A percentile compares a stretch with the other conserved stretches of the same genome.
phyloP scores from a whole-genome alignment of 805 yeast genomes.

The Clavispora vitiphila region DNA sequence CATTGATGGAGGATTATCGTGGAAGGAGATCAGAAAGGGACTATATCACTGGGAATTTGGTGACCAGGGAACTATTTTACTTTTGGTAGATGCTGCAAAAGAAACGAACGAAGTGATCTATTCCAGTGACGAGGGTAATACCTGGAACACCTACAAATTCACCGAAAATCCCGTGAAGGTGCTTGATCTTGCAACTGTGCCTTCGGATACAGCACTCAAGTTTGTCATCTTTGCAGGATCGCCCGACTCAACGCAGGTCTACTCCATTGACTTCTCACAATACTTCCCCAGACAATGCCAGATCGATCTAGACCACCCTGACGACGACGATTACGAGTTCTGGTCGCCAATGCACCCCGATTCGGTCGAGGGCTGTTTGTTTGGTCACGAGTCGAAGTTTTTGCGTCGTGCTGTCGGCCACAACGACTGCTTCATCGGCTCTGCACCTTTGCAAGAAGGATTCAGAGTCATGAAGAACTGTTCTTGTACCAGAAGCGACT shows the following conservation, averaged over 20 bases:
- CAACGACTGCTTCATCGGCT: conserved; percentile 65
- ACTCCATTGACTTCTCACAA: conserved; percentile 39
- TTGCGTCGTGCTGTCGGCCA: conserved; percentile 41
- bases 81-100: conserved; percentile 57
- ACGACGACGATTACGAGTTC: conserved; percentile 36
- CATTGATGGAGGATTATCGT: conserved; percentile 85
- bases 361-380: conserved; percentile 34
- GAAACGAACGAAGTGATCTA: conserved; percentile 56
- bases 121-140: conserved; percentile 74
- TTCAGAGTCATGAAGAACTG: conserved; percentile 61
- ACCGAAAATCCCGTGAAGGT: conserved; percentile 51
- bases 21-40: conserved; percentile 77
- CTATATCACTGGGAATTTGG: conserved; percentile 92
- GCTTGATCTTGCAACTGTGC: conserved; percentile 80
- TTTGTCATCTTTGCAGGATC: conserved; percentile 58
- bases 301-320: conserved; percentile 38
- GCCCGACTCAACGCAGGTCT: conserved; percentile 32
- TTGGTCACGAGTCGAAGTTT: conserved; percentile 39
- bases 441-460: conserved; percentile 53
- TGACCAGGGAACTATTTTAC: conserved; percentile 85
- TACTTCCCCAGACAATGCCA: conserved; percentile 36
- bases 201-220: conserved; percentile 81
- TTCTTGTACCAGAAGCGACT: conserved; percentile 80
- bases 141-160: conserved; percentile 69
- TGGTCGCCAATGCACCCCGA: conserved; percentile 40